phyloP scores from a whole-genome alignment of 2,329 filamentous ascomycete species.

The Cordyceps cicadae region DNA sequence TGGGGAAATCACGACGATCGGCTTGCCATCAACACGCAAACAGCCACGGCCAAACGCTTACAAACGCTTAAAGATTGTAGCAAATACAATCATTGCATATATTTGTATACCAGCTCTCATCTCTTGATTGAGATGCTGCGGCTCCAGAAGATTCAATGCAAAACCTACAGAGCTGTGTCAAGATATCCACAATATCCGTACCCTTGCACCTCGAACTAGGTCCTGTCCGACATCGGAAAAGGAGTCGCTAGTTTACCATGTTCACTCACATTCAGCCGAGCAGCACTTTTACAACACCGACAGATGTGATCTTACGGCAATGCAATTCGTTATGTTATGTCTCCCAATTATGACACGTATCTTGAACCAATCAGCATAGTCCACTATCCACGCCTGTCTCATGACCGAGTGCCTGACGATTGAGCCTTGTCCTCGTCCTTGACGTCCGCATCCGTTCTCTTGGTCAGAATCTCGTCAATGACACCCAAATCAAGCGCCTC shows the following conservation, averaged over 20 bases:
- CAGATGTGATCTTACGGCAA: no score
- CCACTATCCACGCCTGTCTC: not conserved
- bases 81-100: no score
- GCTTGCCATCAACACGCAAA: not conserved
- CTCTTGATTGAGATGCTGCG: no score
- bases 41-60: no score
- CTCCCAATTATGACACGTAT: no score
- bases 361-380: no score
- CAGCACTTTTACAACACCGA: not conserved
- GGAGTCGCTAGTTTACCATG: no score
- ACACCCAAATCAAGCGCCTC: constrained; percentile 88
- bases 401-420: constrained; percentile 9
- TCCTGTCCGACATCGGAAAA: constrained; percentile 7
- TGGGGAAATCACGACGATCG: not conserved
- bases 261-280: not conserved
- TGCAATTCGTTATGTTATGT: no score
- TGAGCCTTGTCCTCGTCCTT: constrained; percentile 17
- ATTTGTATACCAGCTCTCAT: no score
- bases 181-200: not conserved
- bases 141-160: not conserved
- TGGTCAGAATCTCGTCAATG: constrained; percentile 77
- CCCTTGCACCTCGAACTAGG: no score
- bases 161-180: not conserved
- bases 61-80: no score
- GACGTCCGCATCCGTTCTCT: constrained; percentile 39